phyloP scores from a whole-genome alignment of 2,329 filamentous ascomycete species.

The Clathrospora elynae region DNA sequence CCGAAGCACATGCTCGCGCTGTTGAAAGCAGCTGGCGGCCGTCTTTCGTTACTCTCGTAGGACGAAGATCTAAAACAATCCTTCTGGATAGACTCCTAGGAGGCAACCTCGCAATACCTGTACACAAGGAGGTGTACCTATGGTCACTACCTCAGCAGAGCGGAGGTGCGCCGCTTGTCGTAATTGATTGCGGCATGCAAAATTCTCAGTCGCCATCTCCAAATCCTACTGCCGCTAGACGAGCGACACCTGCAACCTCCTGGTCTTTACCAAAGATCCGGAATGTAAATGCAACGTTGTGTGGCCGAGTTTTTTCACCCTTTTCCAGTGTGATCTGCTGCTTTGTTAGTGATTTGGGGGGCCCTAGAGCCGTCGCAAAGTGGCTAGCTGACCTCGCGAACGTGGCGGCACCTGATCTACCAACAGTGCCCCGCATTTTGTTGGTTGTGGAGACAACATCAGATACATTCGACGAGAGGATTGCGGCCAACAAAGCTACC shows the following conservation, averaged over 20 bases:
- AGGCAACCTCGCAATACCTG: not conserved
- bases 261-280: not conserved
- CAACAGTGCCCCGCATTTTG: constrained; percentile 19
- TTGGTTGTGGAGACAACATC: constrained; percentile 31
- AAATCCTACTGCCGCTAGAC: not conserved
- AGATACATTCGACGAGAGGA: constrained; percentile 19
- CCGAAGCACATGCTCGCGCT: not conserved
- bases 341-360: constrained; percentile 7
- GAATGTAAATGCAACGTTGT: constrained; percentile 1
- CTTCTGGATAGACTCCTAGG: constrained; percentile 4
- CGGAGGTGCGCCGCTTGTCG: not conserved
- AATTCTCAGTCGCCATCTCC: not conserved
- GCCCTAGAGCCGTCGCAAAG: not conserved
- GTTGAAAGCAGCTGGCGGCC: not conserved
- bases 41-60: constrained; percentile 1
- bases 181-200: constrained; percentile 5
- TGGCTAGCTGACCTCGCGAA: constrained; percentile 1
- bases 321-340: constrained; percentile 8
- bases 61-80: constrained; percentile 2
- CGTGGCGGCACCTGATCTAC: not conserved
- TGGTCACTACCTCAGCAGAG: constrained; percentile 1
- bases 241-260: not conserved
- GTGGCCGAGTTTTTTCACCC: not conserved
- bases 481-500: constrained; percentile 6
- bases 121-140: constrained; percentile 9